A percentile compares a stretch with the other conserved stretches of the same genome.
These are phyloP conservation scores for Mortierella sp. DNA, from an alignment of 371 early-diverging fungal species.

Conservation along the genomic window DNA sequence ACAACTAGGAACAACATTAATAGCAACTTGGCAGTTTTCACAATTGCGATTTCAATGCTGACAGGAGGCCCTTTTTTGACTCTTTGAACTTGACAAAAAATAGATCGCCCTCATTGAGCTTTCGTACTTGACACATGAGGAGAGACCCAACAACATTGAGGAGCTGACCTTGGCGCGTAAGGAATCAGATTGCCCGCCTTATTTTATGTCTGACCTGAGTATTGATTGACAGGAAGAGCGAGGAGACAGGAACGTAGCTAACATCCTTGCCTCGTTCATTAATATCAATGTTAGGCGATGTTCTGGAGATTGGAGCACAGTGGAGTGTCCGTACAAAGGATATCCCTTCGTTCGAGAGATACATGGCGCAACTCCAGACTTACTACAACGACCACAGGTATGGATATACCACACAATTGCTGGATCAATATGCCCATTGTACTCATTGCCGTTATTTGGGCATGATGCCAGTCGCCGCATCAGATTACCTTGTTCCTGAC, in stretches of 20 bases:
- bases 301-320: slow-evolving; percentile 94
- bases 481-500: background rate
- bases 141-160: slow-evolving; percentile 71
- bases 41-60: background rate
- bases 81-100: background rate
- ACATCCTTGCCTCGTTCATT: background rate
- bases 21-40: background rate
- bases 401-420: background rate
- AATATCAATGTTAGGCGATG: slow-evolving; percentile 73
- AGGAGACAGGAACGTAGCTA: background rate
- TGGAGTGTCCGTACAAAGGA: slow-evolving; percentile 88
- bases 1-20: background rate
- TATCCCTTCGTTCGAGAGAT: slow-evolving; percentile 93
- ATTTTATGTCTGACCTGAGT: background rate
- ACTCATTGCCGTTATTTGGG: no score
- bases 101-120: slow-evolving; percentile 86
- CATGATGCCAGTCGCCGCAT: background rate
- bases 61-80: background rate
- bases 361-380: slow-evolving; percentile 92
- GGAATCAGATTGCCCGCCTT: slow-evolving; percentile 29
- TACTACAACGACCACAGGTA: slow-evolving; percentile 92
- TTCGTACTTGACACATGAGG: slow-evolving; percentile 76
- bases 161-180: slow-evolving; percentile 81
- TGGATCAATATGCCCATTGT: background rate
- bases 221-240: background rate